phyloP scores from a whole-genome alignment of 306 rosid genomes.

The Inga leiocalycina region DNA sequence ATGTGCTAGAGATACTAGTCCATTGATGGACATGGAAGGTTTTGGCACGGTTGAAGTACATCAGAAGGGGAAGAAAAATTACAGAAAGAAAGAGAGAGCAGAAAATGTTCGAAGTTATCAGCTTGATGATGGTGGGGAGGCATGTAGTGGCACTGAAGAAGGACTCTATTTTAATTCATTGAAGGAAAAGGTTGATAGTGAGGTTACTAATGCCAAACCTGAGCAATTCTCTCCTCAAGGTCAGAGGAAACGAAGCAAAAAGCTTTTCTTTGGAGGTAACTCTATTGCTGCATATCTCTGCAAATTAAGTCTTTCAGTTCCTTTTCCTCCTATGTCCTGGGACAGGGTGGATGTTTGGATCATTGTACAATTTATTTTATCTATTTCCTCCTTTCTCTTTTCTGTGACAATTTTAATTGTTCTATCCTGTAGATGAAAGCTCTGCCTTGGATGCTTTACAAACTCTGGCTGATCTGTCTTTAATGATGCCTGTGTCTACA shows the following conservation, averaged over 20 bases:
- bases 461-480: slow-evolving; percentile 82
- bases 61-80: slow-evolving; percentile 51
- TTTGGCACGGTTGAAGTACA: slow-evolving; percentile 56
- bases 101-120: slow-evolving; percentile 50
- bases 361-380: slow-evolving; percentile 14
- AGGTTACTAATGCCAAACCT: slow-evolving; percentile 57
- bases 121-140: slow-evolving; percentile 85
- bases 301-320: neutral
- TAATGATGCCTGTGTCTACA: slow-evolving; percentile 68
- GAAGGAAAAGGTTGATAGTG: slow-evolving; percentile 61
- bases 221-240: slow-evolving; percentile 47
- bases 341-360: slow-evolving; percentile 13
- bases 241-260: slow-evolving; percentile 64
- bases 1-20: slow-evolving; percentile 57
- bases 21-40: slow-evolving; percentile 63
- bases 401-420: slow-evolving; percentile 23
- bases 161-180: slow-evolving; percentile 49
- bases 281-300: slow-evolving; percentile 27
- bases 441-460: slow-evolving; percentile 78
- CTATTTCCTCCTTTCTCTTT: slow-evolving; percentile 24
- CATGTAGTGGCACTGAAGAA: slow-evolving; percentile 90
- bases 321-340: slow-evolving; percentile 21
- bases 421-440: slow-evolving; percentile 56
- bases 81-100: slow-evolving; percentile 63
- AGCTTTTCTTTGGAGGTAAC: slow-evolving; percentile 74